Conservation (phyloP, 805 yeast species). For the Starmerella vitae region DNA sequence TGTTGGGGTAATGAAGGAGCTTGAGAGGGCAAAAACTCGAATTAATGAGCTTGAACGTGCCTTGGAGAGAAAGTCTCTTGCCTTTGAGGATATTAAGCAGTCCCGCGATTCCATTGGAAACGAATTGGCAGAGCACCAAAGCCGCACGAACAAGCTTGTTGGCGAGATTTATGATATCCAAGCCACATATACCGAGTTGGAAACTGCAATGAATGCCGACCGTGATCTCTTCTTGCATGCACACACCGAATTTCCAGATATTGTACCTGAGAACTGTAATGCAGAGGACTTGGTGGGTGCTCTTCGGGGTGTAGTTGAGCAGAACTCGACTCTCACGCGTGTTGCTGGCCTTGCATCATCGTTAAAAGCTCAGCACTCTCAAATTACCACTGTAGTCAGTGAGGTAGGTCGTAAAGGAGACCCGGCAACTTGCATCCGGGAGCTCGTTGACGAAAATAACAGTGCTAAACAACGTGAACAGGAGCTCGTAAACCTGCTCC, state of each 20-base stretch:
- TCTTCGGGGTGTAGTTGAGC: neutral
- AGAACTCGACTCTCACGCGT: neutral
- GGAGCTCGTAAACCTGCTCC: neutral
- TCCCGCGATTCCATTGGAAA: neutral
- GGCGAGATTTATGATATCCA: conserved; percentile 6
- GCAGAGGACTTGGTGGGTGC: conserved; percentile 4
- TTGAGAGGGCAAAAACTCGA: conserved; percentile 10
- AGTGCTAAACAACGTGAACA: neutral
- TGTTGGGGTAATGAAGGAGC: conserved; percentile 3
- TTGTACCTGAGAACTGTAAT: conserved; percentile 2
- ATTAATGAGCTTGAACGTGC: conserved; percentile 15
- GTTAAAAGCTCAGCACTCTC: neutral
- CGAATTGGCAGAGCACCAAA: too few species aligned
- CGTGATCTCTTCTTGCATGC: neutral
- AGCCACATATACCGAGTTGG: conserved; percentile 6
- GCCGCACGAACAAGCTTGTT: conserved; percentile 3
- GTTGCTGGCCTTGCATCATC: neutral
- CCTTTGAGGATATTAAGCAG: neutral
- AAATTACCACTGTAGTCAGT: neutral
- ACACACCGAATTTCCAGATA: conserved; percentile 6
- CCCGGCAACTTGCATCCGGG: neutral
- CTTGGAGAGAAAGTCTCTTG: conserved; percentile 9
- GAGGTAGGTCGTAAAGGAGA: neutral
- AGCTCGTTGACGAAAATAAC: neutral
- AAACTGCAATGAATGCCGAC: conserved; percentile 3